Evolutionary conservation across 345 rosid species (phyloP).

Genomic region (Syzygium grande): DNA sequence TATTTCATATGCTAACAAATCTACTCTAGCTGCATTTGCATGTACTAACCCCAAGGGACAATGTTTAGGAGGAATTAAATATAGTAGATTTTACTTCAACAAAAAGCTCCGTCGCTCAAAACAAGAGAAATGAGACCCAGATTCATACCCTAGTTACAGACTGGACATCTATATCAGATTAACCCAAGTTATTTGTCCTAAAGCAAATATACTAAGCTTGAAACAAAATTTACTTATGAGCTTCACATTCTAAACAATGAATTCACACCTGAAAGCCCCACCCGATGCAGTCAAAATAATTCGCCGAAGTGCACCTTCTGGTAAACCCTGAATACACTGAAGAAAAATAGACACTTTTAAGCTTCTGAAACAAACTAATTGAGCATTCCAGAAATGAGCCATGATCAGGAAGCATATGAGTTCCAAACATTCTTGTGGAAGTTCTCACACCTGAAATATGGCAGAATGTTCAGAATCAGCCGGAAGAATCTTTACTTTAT

Average conservation of each 20-base stretch:
- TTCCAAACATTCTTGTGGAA: neutral
- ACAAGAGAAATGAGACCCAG: neutral
- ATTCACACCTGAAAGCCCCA: slow-evolving; percentile 87
- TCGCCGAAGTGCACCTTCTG: slow-evolving; percentile 76
- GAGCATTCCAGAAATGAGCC: neutral
- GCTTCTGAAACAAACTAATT: neutral
- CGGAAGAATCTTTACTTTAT: slow-evolving; percentile 89
- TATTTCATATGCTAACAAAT: neutral
- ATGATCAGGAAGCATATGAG: neutral
- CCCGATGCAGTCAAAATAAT: slow-evolving; percentile 97
- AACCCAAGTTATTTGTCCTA: neutral
- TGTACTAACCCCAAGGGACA: neutral
- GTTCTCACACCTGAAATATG: slow-evolving; percentile 72
- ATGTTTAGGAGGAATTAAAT: neutral
- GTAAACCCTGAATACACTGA: slow-evolving; percentile 96
- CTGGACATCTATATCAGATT: neutral
- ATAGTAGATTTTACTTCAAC: neutral
- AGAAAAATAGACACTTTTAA: slow-evolving; percentile 8
- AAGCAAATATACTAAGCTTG: neutral
- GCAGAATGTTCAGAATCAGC: slow-evolving; percentile 99
- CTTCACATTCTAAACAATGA: slow-evolving; percentile 1
- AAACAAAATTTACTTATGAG: neutral
- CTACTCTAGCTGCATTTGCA: neutral
- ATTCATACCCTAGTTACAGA: neutral
- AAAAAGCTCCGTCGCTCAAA: neutral